A percentile compares a stretch with the other conserved stretches of the same genome.
Conservation (phyloP, 305 asterid species). For the Fraxinus xanthoxyloides region DNA sequence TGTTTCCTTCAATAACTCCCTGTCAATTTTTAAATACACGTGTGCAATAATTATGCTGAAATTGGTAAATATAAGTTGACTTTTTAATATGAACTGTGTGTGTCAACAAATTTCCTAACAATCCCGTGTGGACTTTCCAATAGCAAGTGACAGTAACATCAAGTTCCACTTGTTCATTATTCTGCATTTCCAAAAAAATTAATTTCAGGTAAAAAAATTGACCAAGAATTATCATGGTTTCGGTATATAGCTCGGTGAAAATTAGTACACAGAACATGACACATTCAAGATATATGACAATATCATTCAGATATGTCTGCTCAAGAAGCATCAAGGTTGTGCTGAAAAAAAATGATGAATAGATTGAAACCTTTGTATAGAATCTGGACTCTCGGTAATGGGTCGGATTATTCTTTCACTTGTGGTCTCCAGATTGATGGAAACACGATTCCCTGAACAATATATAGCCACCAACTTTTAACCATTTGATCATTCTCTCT, state of each 20-base stretch:
- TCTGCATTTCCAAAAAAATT: background rate
- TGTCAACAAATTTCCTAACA: no score
- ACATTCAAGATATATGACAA: background rate
- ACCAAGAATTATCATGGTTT: background rate
- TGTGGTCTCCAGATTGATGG: slow-evolving; percentile 94
- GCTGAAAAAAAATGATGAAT: background rate
- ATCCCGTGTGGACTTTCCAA: background rate
- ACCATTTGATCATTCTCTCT: slow-evolving; percentile 79
- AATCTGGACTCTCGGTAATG: slow-evolving; percentile 96
- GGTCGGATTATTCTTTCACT: slow-evolving; percentile 79
- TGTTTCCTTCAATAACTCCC: background rate
- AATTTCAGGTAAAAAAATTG: background rate
- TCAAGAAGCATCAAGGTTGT: background rate
- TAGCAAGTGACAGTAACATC: background rate
- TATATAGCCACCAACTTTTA: slow-evolving; percentile 87
- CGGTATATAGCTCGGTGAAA: background rate
- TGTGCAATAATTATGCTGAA: background rate
- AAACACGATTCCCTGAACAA: slow-evolving; percentile 98
- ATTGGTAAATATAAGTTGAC: background rate
- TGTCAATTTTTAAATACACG: background rate
- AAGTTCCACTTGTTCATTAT: background rate
- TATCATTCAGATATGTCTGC: background rate
- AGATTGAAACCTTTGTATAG: slow-evolving; percentile 71
- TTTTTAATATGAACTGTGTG: background rate
- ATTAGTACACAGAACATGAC: background rate